Base-by-base conservation (phyloP, 345 rosid genomes). In the Abelmoschus esculentus region DNA sequence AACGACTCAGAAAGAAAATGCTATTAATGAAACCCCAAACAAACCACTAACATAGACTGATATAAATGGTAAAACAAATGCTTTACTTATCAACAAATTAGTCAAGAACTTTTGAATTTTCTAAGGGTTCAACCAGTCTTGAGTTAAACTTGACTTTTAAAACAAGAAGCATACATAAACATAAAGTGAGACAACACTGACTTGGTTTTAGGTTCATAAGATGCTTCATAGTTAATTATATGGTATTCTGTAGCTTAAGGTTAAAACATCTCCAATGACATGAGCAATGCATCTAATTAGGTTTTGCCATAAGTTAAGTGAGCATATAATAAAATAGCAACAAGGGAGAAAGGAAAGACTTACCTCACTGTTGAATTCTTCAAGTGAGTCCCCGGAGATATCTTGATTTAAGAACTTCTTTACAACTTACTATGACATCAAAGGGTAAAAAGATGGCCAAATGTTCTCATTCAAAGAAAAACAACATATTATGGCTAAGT, bases 351-450 rank as follows among this genome's bases (percentile, higher is more conserved):
- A 47, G 50, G 74, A 69, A 34, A 59, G 14, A 67, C 76, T 13
- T 82, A 93, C 97, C 98, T 90, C 96, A 71, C 90, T 90, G 79
- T 73, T 87, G 81, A 90, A 90, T 80, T 93, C 96, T 83, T 82
- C 88, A 68, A 93, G 88, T 61, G 86, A 82, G 80, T 93, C 93
- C 69, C 91, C 90, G 46, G 81, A 79, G 76, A 90, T 79, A 72
- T 79, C 93, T 82, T 93, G 98, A 80, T 90, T 93, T 65, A 93
- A 81, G 80, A 93, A 93, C 80, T 81, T 89, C 86, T 93, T 93
- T 79, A 93, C 96, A 81, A 92, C 96, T 83, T 89, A 93, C 98
- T 92, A 74, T 69, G 70, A 80, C 72, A 75, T 61, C 34, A 49
- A 75, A 44, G 71, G 32, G 72, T 55, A 68, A 46, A n/a, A 73